These are phyloP conservation scores for Phaeosphaeriaceae sp. DNA, from an alignment of 2,329 filamentous ascomycete species.

Conservation along the genomic window DNA sequence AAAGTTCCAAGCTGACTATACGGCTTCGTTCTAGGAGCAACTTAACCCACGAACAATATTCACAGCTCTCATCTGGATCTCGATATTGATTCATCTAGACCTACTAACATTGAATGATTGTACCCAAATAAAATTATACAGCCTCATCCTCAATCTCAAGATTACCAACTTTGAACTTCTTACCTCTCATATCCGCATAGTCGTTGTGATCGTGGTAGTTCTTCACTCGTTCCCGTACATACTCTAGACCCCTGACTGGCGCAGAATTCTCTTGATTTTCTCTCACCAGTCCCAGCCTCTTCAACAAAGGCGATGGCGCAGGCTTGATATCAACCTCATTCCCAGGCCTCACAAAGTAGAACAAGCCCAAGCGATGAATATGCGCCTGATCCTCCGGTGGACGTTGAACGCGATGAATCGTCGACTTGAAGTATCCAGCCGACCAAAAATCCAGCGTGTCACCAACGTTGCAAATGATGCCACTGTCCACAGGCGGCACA, in stretches of 20 bases:
- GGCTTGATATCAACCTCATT: slow-evolving; percentile 48
- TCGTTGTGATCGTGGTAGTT: slow-evolving; percentile 50
- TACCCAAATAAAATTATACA: too few relatives aligned
- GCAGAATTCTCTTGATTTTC: slow-evolving; percentile 27
- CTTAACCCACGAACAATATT: too few relatives aligned
- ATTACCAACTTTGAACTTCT: slow-evolving; percentile 50
- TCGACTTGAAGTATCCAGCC: slow-evolving; percentile 55
- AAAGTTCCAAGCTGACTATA: too few relatives aligned
- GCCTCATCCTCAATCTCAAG: slow-evolving; percentile 53
- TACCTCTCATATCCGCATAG: slow-evolving; percentile 49
- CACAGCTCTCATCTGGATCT: too few relatives aligned
- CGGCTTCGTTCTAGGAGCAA: too few relatives aligned
- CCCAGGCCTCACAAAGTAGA: slow-evolving; percentile 51
- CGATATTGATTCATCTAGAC: too few relatives aligned
- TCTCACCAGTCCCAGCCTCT: slow-evolving; percentile 31
- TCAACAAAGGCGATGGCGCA: slow-evolving; percentile 44
- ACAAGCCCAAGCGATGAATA: slow-evolving; percentile 47
- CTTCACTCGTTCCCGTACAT: slow-evolving; percentile 52
- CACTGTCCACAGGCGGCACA: slow-evolving; percentile 54
- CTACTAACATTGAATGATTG: too few relatives aligned
- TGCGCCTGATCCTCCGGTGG: slow-evolving; percentile 52
- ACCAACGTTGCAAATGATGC: slow-evolving; percentile 59
- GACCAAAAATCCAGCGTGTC: slow-evolving; percentile 51
- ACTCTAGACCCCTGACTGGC: slow-evolving; percentile 49
- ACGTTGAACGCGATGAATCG: slow-evolving; percentile 58